A percentile compares a stretch with the other conserved stretches of the same genome.
Conservation (phyloP, 306 rosid species). For the Cicer pinnatifidum region DNA sequence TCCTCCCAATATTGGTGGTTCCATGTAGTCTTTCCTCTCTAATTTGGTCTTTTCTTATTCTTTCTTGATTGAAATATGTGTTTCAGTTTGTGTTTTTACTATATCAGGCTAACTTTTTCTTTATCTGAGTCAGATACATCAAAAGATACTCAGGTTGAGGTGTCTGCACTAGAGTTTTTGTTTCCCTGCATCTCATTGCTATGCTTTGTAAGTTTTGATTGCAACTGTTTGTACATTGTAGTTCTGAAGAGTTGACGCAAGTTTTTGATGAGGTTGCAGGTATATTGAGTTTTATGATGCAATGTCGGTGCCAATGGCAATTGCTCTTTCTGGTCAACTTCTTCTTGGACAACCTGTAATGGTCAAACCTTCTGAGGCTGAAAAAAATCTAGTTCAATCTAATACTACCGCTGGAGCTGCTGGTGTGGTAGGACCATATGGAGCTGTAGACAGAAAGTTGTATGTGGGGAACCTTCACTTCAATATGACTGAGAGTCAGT, state of each 20-base stretch:
- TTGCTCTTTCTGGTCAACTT: slow-evolving; percentile 92
- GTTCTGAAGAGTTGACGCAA: slow-evolving; percentile 52
- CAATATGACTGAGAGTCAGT: slow-evolving; percentile 94
- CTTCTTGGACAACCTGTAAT: slow-evolving; percentile 97
- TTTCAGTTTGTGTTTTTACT: slow-evolving; percentile 42
- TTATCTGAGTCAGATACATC: slow-evolving; percentile 74
- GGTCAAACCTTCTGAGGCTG: slow-evolving; percentile 99
- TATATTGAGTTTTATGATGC: slow-evolving; percentile 97
- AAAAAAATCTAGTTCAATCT: slow-evolving; percentile 96
- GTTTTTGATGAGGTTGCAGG: slow-evolving; percentile 65
- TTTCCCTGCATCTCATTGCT: slow-evolving; percentile 76
- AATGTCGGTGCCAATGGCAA: slow-evolving; percentile 99
- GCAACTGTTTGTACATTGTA: slow-evolving; percentile 43
- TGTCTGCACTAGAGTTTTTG: slow-evolving; percentile 78
- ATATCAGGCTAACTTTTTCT: slow-evolving; percentile 67
- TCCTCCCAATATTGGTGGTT: slow-evolving; percentile 25
- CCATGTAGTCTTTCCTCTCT: slow-evolving; percentile 36
- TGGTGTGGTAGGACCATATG: slow-evolving; percentile 81
- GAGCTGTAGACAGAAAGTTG: slow-evolving; percentile 93
- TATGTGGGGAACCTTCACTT: slow-evolving; percentile 98
- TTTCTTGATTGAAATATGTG: slow-evolving; percentile 39
- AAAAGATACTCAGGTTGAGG: slow-evolving; percentile 87
- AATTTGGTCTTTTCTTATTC: slow-evolving; percentile 35
- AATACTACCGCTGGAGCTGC: slow-evolving; percentile 67
- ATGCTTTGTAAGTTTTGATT: slow-evolving; percentile 76